phyloP scores from a whole-genome alignment of 106 monocot genomes.

The Acorus gramineus region DNA sequence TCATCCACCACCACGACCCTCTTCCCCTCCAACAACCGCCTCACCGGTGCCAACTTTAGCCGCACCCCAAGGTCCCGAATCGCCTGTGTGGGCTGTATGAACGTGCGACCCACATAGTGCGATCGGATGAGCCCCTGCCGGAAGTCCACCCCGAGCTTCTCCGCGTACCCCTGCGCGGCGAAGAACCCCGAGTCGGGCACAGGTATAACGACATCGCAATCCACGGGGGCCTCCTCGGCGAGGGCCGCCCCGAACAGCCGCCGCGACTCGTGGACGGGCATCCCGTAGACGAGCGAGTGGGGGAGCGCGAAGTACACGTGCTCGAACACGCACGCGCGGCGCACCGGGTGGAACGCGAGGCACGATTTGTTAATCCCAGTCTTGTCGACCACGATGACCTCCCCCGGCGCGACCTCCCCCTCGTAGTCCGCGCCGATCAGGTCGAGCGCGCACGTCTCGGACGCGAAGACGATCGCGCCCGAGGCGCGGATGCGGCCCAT shows the following conservation, averaged over 20 bases:
- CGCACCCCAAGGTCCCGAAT: conserved; percentile 71
- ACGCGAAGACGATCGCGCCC: conserved; percentile 52
- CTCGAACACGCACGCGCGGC: conserved; percentile 85
- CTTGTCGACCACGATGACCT: conserved; percentile 28
- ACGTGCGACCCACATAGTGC: conserved; percentile 82
- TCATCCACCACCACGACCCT: conserved; percentile 79
- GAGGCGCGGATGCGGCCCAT: conserved; percentile 45
- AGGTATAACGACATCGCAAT: conserved; percentile 77
- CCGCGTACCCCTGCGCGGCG: conserved; percentile 69
- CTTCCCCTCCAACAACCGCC: conserved; percentile 57
- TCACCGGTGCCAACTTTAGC: conserved; percentile 74
- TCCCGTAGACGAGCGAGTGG: conserved; percentile 72
- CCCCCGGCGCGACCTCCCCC: conserved; percentile 42
- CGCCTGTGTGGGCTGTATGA: conserved; percentile 78
- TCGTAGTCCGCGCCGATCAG: conserved; percentile 50
- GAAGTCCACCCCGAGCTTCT: conserved; percentile 53
- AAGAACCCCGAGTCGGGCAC: conserved; percentile 93
- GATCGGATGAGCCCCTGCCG: conserved; percentile 78
- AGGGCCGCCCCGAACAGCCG: conserved; percentile 53
- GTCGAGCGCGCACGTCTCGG: conserved; percentile 70
- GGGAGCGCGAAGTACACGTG: conserved; percentile 93
- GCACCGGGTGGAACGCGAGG: conserved; percentile 37
- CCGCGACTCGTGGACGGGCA: conserved; percentile 41
- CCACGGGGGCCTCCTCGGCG: conserved; percentile 57
- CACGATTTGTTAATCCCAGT: conserved; percentile 34